Conservation (phyloP, 2,329 filamentous ascomycete species). For the Sporothrix curviconia region DNA sequence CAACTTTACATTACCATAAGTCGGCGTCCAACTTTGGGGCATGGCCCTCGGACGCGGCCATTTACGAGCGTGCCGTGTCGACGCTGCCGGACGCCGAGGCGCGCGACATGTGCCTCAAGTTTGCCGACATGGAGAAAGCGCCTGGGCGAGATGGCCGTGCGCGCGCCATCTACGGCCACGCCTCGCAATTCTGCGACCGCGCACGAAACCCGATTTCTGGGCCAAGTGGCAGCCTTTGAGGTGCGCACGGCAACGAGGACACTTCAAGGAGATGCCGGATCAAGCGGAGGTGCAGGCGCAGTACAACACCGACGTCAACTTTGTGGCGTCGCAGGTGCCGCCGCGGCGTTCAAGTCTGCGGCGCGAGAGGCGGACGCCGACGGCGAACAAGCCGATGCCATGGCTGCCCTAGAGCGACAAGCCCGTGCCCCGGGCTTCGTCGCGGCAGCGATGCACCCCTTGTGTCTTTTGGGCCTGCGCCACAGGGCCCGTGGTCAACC, state of each 20-base stretch:
- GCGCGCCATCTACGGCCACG: constrained; percentile 91
- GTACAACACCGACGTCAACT: constrained; percentile 98
- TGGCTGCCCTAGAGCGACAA: constrained; percentile 82
- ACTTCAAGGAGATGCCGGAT: constrained; percentile 99
- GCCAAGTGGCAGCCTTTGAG: constrained; percentile 96
- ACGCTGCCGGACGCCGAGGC: constrained; percentile 90
- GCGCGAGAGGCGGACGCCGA: constrained; percentile 38
- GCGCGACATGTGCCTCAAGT: constrained; percentile 97
- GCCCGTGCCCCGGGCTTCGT: constrained; percentile 92
- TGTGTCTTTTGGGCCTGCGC: constrained; percentile 30
- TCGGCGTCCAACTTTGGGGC: constrained; percentile 96
- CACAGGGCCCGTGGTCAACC: constrained; percentile 54
- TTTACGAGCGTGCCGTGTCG: constrained; percentile 92
- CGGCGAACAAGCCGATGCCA: constrained; percentile 61
- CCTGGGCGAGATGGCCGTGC: constrained; percentile 73
- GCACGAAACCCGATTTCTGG: constrained; percentile 88
- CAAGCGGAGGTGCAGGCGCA: constrained; percentile 96
- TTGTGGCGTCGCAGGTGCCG: constrained; percentile 92
- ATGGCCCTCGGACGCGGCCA: constrained; percentile 90
- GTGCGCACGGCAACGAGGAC: constrained; percentile 96
- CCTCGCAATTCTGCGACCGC: constrained; percentile 92
- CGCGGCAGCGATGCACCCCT: constrained; percentile 64
- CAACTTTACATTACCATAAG: constrained; percentile 83
- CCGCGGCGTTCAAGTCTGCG: constrained; percentile 36
- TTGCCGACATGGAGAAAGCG: constrained; percentile 61